These are phyloP conservation scores for Kodamaea alishanica DNA, from an alignment of 1,139 yeast species.

Conservation along the genomic window DNA sequence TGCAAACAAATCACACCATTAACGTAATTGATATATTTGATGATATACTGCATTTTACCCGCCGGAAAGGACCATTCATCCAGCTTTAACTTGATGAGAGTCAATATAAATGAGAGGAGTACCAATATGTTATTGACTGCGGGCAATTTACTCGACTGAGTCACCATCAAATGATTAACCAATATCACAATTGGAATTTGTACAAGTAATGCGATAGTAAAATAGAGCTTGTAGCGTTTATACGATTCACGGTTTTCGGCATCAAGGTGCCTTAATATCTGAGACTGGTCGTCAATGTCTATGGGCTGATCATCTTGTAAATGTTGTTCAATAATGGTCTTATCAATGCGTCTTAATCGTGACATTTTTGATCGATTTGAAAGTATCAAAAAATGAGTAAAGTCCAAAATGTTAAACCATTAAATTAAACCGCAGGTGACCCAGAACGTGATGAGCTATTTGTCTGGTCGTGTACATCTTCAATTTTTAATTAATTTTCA, in stretches of 20 bases:
- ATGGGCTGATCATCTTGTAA: constrained; percentile 7
- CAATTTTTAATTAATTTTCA: too few relatives aligned
- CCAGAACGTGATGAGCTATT: too few relatives aligned
- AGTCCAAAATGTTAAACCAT: too few relatives aligned
- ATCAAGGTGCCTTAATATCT: constrained; percentile 9
- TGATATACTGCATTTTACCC: background rate
- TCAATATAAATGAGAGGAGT: constrained; percentile 8
- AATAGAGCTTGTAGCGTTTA: constrained; percentile 5
- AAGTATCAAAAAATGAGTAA: too few relatives aligned
- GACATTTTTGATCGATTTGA: constrained; percentile 6
- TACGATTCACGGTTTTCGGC: constrained; percentile 10
- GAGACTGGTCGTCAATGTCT: constrained; percentile 15
- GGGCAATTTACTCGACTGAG: constrained; percentile 2
- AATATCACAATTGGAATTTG: constrained; percentile 13
- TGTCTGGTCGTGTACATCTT: too few relatives aligned
- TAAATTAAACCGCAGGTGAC: too few relatives aligned
- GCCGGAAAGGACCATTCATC: constrained; percentile 2
- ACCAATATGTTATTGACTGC: constrained; percentile 10
- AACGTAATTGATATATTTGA: constrained; percentile 4
- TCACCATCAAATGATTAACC: constrained; percentile 6
- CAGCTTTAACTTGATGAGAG: constrained; percentile 7
- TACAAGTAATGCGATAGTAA: constrained; percentile 10
- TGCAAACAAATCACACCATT: constrained; percentile 13
- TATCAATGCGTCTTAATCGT: constrained; percentile 14
- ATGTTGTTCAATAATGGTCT: constrained; percentile 12